phyloP scores from a whole-genome alignment of 805 yeast genomes.

The Lipomyces lipofer region DNA sequence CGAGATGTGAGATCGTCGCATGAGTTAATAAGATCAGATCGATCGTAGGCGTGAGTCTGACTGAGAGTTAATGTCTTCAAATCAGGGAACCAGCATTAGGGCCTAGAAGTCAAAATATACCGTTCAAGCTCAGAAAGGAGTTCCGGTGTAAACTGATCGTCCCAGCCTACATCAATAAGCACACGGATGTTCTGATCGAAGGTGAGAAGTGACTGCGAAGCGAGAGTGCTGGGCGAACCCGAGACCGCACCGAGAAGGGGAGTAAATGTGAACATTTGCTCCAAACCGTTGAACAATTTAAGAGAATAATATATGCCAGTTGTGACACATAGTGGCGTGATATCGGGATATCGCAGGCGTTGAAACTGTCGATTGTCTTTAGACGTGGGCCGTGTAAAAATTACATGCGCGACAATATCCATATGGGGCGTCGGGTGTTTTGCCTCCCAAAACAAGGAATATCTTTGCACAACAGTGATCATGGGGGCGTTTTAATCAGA shows the following conservation, averaged over 20 bases:
- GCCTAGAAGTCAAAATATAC: conserved; percentile 11
- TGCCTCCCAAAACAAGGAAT: too few relatives aligned
- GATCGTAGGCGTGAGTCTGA: conserved; percentile 39
- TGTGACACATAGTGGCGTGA: too few relatives aligned
- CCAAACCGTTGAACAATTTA: too few relatives aligned
- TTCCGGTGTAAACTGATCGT: conserved; percentile 30
- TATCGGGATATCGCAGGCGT: too few relatives aligned
- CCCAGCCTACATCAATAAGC: conserved; percentile 46
- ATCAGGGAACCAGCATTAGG: not conserved
- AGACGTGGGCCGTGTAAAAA: too few relatives aligned
- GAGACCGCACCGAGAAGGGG: conserved; percentile 34
- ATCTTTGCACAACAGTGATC: too few relatives aligned
- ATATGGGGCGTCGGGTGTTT: too few relatives aligned
- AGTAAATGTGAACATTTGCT: conserved; percentile 41
- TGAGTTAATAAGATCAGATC: conserved; percentile 83
- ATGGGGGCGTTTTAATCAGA: too few relatives aligned
- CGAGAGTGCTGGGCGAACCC: conserved; percentile 18
- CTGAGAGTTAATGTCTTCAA: not conserved
- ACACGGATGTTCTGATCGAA: conserved; percentile 39
- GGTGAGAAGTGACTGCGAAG: conserved; percentile 38
- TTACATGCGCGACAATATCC: too few relatives aligned
- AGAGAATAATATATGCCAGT: too few relatives aligned
- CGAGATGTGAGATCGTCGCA: conserved; percentile 73
- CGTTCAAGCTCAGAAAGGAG: conserved; percentile 21
- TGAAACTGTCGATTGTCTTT: too few relatives aligned